phyloP scores from a whole-genome alignment of 2,329 filamentous ascomycete genomes.

The Delphinella strobiligena region DNA sequence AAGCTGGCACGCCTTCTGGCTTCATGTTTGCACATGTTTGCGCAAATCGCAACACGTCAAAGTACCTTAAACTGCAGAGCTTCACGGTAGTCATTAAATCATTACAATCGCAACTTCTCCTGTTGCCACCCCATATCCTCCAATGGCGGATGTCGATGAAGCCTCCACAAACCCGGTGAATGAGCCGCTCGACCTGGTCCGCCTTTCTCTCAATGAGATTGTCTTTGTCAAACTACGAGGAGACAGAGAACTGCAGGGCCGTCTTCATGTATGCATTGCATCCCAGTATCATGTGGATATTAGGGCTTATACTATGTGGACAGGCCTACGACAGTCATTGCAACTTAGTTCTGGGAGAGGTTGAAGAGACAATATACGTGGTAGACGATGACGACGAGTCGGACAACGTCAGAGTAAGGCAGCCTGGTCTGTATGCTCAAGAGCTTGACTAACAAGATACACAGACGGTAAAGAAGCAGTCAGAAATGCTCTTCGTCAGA shows the following conservation, averaged over 20 bases:
- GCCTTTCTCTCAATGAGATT: slow-evolving; percentile 84
- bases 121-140: background rate
- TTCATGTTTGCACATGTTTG: background rate
- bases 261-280: slow-evolving; percentile 58
- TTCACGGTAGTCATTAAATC: background rate
- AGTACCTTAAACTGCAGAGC: background rate
- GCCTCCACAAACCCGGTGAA: slow-evolving; percentile 49
- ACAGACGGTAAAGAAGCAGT: slow-evolving; percentile 89
- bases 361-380: slow-evolving; percentile 92
- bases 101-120: background rate
- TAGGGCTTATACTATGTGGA: background rate
- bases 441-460: slow-evolving; percentile 4
- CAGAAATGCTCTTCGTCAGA: slow-evolving; percentile 97
- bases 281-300: too few species aligned
- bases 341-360: slow-evolving; percentile 90
- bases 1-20: background rate
- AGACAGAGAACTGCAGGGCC: slow-evolving; percentile 88
- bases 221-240: slow-evolving; percentile 96
- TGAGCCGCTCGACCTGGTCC: slow-evolving; percentile 91
- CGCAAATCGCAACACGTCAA: too few species aligned
- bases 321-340: slow-evolving; percentile 98
- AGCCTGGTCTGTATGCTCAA: background rate
- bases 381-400: slow-evolving; percentile 77
- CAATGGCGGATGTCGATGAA: slow-evolving; percentile 73
- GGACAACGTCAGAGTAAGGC: slow-evolving; percentile 48